These are phyloP conservation scores for Ministeria vibrans DNA, from an alignment of 78 protist genomes.

Conservation along the genomic window DNA sequence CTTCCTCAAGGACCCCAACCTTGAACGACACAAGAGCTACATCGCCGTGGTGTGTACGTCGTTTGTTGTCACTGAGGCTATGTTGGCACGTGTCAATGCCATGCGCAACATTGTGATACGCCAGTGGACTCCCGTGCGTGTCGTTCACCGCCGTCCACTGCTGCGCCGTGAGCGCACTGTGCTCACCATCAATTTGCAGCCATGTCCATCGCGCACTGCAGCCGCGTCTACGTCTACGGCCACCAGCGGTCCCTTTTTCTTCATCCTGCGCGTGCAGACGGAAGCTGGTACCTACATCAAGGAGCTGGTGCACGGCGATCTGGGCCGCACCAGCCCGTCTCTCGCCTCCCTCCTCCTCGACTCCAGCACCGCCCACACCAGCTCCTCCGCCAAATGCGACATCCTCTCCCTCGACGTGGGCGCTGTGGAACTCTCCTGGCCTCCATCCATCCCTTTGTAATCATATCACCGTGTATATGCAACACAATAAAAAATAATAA, in stretches of 20 bases:
- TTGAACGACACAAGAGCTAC: slow-evolving; percentile 56
- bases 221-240: slow-evolving; percentile 27
- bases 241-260: too few relatives aligned
- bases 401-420: too few relatives aligned
- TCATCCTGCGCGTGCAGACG: slow-evolving; percentile 55
- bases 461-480: too few relatives aligned
- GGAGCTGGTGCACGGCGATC: slow-evolving; percentile 86
- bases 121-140: too few relatives aligned
- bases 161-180: too few relatives aligned
- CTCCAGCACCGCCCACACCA: too few relatives aligned
- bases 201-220: slow-evolving; percentile 5
- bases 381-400: too few relatives aligned
- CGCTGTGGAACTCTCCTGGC: too few relatives aligned
- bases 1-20: slow-evolving; percentile 24
- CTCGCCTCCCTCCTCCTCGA: slow-evolving; percentile 50
- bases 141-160: too few relatives aligned
- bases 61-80: slow-evolving; percentile 2
- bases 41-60: slow-evolving; percentile 49
- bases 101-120: too few relatives aligned
- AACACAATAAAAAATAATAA: too few relatives aligned
- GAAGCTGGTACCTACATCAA: slow-evolving; percentile 52
- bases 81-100: slow-evolving; percentile 9
- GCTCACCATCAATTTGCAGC: not conserved
- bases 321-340: slow-evolving; percentile 78
- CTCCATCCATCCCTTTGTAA: too few relatives aligned